phyloP scores from a whole-genome alignment of 192 early-diverging fungal genomes.

The Kickxella alabastrina region DNA sequence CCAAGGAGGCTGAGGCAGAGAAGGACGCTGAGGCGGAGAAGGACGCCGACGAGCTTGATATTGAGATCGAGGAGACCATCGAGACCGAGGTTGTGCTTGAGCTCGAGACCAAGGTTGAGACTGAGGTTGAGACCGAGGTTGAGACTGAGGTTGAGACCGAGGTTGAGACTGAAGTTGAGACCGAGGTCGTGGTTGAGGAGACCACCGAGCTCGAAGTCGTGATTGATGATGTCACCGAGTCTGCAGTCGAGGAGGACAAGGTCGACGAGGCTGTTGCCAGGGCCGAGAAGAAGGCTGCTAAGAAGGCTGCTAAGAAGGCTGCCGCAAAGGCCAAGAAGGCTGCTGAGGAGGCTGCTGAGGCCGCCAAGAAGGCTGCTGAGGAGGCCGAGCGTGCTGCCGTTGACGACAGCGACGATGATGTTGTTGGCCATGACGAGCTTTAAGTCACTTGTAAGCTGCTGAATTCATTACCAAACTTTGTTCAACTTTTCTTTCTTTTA shows the following conservation, averaged over 20 bases:
- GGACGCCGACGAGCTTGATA: constrained; percentile 11
- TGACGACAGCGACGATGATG: constrained; percentile 18
- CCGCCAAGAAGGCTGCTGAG: constrained; percentile 15
- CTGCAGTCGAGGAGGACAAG: constrained; percentile 12
- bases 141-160: not conserved
- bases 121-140: constrained; percentile 4
- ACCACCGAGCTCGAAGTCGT: constrained; percentile 8
- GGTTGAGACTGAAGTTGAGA: constrained; percentile 6
- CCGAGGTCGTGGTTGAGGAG: constrained; percentile 1
- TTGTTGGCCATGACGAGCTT: constrained; percentile 42
- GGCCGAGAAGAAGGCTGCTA: constrained; percentile 12
- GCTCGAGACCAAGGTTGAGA: constrained; percentile 5
- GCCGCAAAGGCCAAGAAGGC: constrained; percentile 9
- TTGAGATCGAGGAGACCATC: constrained; percentile 8
- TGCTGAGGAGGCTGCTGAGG: constrained; percentile 17
- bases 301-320: constrained; percentile 19
- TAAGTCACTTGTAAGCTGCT: constrained; percentile 11
- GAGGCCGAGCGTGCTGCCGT: constrained; percentile 25
- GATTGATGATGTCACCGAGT: constrained; percentile 4
- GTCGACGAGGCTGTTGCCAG: constrained; percentile 13
- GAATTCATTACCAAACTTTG: too few species aligned
- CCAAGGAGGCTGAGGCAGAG: constrained; percentile 19
- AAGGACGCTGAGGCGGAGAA: constrained; percentile 17
- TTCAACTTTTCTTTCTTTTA: not conserved
- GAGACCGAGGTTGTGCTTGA: not conserved